phyloP scores from a whole-genome alignment of 768 basidiomycete species.

The Leccinum ochraceum region DNA sequence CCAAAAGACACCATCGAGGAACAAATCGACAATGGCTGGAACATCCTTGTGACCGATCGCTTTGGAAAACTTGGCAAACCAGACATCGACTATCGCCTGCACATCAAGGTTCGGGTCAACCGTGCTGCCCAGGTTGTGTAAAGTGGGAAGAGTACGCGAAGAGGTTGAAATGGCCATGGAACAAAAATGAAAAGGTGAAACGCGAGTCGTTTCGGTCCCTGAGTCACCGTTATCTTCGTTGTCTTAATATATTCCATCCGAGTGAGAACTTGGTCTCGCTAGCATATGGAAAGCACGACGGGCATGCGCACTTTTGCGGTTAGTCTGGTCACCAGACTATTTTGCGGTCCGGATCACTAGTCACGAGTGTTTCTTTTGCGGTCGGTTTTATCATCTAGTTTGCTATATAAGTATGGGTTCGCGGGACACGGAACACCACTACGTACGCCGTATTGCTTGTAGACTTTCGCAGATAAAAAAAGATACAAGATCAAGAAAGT shows the following conservation, averaged over 20 bases:
- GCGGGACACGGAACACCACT: neutral
- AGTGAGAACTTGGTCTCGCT: neutral
- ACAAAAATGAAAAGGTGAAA: neutral
- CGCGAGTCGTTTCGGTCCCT: neutral
- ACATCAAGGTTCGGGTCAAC: conserved; percentile 39
- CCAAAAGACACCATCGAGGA: conserved; percentile 48
- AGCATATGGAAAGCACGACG: too few relatives aligned
- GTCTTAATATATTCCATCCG: neutral
- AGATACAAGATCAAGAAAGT: neutral
- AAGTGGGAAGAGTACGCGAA: conserved; percentile 23
- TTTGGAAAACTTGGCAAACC: conserved; percentile 43
- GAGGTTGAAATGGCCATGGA: conserved; percentile 11
- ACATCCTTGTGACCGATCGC: conserved; percentile 36
- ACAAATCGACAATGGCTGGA: conserved; percentile 35
- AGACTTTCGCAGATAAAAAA: neutral
- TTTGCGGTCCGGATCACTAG: neutral
- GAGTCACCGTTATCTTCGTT: neutral
- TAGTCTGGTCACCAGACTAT: too few relatives aligned
- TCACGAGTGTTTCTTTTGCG: neutral
- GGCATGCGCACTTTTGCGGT: too few relatives aligned
- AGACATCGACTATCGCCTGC: conserved; percentile 36
- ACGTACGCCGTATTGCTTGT: neutral
- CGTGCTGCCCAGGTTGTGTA: conserved; percentile 22
- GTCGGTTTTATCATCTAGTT: neutral
- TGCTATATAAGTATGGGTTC: too few relatives aligned